Base-by-base conservation (phyloP, 2,329 filamentous ascomycete genomes). In the Colletotrichum incanum region DNA sequence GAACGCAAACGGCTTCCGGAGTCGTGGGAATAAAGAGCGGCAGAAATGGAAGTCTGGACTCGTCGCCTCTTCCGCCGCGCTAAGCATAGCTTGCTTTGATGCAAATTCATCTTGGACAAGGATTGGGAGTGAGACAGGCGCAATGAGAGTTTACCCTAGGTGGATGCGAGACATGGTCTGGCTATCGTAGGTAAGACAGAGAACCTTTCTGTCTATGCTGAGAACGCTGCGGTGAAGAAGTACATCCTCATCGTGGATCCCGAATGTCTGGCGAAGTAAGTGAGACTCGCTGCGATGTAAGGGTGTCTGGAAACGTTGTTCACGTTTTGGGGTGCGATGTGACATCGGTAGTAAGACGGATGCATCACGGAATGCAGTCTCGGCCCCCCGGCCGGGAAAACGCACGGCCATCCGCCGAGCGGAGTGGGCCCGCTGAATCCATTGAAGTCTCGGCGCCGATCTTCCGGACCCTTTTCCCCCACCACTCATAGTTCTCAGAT, bases 81-180 rank as follows among this genome's bases (percentile, higher is more conserved):
- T 47, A 64, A 2, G 9, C 11, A 3, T 23, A 59, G 50, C 39
- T 41, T 31, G 14, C 52, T 66, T 49, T 55, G 28, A 39, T 8
- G 14, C 2, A 28, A 37, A 5, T 64, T 45, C 60, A 31, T 50
- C 31, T 26, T 34, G 45, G 16, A 70, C 55, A 65, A 72, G 54
- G 31, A 31, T 6, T 20, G 37, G 5, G 16, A 54, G 41, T 65
- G 54, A 72, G 65, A 72, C 70, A 61, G 70, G 59, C 65, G 60
- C 26, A 67, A 1, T 7, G 52, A 64, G 54, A 28, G 59, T 49
- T 56, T 28, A 28, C 37, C 34, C 47, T 72, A 59, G 59, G 60
- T 5, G 37, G 47, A 12, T 62, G 70, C 65, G 54, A 70, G 65
- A 72, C 65, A 71, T n/a, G 34, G n/a, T 12, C 50, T 69, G 49